Base-by-base conservation (phyloP, 2,329 filamentous ascomycete genomes). In the Pseudopithomyces maydicus region DNA sequence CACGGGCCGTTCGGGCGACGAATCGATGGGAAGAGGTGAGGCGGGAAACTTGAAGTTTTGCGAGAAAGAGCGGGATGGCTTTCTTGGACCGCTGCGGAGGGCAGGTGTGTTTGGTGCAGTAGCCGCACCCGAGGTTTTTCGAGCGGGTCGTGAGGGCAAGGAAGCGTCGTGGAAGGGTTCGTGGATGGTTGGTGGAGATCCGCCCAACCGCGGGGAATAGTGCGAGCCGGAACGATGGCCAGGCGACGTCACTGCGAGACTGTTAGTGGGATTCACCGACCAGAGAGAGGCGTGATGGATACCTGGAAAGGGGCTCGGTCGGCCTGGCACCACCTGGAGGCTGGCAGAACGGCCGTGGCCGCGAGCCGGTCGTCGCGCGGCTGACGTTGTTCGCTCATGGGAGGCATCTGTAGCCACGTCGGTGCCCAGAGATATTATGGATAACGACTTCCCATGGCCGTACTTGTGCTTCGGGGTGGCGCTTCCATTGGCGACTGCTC, bases 281-380 rank as follows among this genome's bases (percentile, higher is more conserved):
- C 17, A 33, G 20, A 54, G 49, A 22, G 45, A 15, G 35, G 43
- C 20, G 23, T 48, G 45, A n/a, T n/a, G n/a, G n/a, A n/a, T 72
- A 71, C 71, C 68, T 65, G 71, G 65, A 59, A 72, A 72, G n/a
- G 68, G 65, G 50, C 62, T 72, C 44, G 69, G 72, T 26, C 70
- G 63, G 51, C 72, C 81, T 45, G 87, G 80, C 61, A 86, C 73
- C 63, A 94, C 89, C 73, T 96, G 92, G 57, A 96, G 78, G 79
- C 92, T 97, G 22, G 91, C 86, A 36, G 92, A 92, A 51, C 92
- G 84, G 46, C 83, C 86, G 79, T 97, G 92, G 4, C 88, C 85
- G 65, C 86, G 86, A 17, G 70, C 72, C 19, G 85, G 83, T 51
- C 85, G 82, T 50, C 72, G 70, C 10, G 69, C 64, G 3, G 69